Conservation (phyloP, 352 stramenopile species). For the Globisporangium carolinianum region DNA sequence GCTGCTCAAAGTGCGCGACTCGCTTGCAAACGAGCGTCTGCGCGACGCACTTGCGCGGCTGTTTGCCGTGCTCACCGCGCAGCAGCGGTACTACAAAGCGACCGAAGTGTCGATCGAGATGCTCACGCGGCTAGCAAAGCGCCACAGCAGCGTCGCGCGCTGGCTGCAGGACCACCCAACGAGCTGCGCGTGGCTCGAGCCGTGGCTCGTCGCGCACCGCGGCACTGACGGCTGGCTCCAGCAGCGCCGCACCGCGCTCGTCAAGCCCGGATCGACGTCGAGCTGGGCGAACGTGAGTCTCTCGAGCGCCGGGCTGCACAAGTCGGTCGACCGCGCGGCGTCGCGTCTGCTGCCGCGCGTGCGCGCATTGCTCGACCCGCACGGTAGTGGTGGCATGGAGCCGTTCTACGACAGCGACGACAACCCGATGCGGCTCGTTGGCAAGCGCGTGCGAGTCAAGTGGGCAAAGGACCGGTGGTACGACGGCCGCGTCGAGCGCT, state of each 20-base stretch:
- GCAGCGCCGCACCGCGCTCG: conserved; percentile 65
- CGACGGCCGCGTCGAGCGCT: conserved; percentile 65
- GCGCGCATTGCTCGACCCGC: conserved; percentile 36
- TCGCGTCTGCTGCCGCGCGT: conserved; percentile 53
- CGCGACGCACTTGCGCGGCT: conserved; percentile 65
- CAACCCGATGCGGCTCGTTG: conserved; percentile 75
- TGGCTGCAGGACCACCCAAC: conserved; percentile 65
- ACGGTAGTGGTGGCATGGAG: conserved; percentile 24
- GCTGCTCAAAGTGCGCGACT: conserved; percentile 74
- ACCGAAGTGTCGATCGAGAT: conserved; percentile 85
- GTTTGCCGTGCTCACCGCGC: conserved; percentile 71
- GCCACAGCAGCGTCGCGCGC: conserved; percentile 43
- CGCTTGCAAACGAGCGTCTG: conserved; percentile 49
- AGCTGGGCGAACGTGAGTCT: conserved; percentile 69
- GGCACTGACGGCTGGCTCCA: conserved; percentile 62
- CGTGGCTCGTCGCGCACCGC: conserved; percentile 69
- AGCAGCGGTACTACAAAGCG: conserved; percentile 84
- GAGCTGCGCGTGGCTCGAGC: conserved; percentile 77
- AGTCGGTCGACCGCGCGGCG: conserved; percentile 56
- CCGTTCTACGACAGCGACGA: conserved; percentile 89
- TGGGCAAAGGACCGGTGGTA: conserved; percentile 90
- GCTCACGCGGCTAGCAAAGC: conserved; percentile 75
- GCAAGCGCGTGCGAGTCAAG: conserved; percentile 80
- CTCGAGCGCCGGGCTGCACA: conserved; percentile 44
- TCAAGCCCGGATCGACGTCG: conserved; percentile 82